Percentiles rank a stretch among this genome's conserved stretches.
Conservation (phyloP, 805 yeast genomes). For the Barnettozyma pratensis region DNA sequence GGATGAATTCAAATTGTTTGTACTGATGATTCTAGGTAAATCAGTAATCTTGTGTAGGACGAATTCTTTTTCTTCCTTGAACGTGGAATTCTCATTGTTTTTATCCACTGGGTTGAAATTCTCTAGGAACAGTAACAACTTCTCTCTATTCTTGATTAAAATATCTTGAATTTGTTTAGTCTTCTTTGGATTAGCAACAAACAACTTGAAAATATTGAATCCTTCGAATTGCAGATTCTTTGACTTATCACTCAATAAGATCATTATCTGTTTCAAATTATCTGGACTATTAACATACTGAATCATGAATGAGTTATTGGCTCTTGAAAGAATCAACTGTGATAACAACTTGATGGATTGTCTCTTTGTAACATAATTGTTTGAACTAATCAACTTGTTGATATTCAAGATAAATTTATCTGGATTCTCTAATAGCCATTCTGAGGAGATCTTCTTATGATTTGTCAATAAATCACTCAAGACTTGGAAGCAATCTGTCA, state of each 20-base stretch:
- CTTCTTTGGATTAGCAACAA: conserved; percentile 94
- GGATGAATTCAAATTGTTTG: conserved; percentile 13
- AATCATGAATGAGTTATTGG: conserved; percentile 68
- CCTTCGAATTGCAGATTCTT: conserved; percentile 87
- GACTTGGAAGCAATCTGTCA: conserved; percentile 85
- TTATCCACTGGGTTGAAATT: conserved; percentile 55
- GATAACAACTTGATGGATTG: conserved; percentile 78
- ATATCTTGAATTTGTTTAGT: conserved; percentile 76
- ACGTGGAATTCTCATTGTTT: conserved; percentile 51
- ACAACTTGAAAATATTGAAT: conserved; percentile 88
- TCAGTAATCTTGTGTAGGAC: conserved; percentile 69
- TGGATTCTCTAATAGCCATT: conserved; percentile 56
- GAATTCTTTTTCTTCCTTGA: conserved; percentile 76
- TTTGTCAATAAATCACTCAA: conserved; percentile 60
- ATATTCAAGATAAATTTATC: conserved; percentile 55
- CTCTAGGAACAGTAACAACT: conserved; percentile 63
- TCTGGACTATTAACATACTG: conserved; percentile 75
- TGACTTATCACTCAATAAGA: conserved; percentile 79
- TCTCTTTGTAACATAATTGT: conserved; percentile 87
- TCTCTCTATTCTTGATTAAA: conserved; percentile 75
- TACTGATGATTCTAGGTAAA: conserved; percentile 52
- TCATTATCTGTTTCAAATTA: conserved; percentile 83
- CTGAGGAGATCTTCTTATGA: conserved; percentile 66
- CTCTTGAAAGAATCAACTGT: conserved; percentile 63
- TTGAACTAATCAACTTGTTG: conserved; percentile 66